Base-by-base conservation (phyloP, 352 stramenopile genomes). In the Phytophthora parvispora region DNA sequence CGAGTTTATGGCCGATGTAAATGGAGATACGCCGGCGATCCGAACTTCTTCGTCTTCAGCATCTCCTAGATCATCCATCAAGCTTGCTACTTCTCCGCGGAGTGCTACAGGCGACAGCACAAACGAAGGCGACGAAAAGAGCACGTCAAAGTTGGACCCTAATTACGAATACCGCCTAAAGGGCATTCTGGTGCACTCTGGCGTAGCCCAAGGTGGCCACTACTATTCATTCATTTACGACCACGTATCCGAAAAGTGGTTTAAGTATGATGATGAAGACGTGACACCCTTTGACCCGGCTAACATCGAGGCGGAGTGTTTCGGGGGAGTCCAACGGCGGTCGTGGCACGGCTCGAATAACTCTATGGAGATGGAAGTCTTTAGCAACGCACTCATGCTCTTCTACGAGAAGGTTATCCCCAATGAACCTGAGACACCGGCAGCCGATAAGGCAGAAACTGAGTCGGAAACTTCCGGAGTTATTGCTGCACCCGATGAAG, bases 191-290 rank as follows among this genome's bases (percentile, higher is more conserved):
- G 97, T 99, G 34, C 98, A 99, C 74, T 98, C 97, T 52, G 98
- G 98, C 49, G 96, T 99, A 38, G 98, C 98, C 13, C 97, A 99
- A 87, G 98, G 98, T 29, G 98, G 98, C 0, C 98, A 99, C 74
- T 99, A 99, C 81, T 99, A 99, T 80, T 97, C 90, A 24, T 96
- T 97, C 59, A 97, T 97, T 62, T 95, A 89, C 56, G 89, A 97
- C 58, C 85, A 95, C 51, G 77, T 91, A 42, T 91, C 80, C n/a
- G 86, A 97, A 60, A 98, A 99, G 64, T 99, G 98, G 98, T 99
- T 99, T 71, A 97, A 98, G 65, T 99, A 99, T 78, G 98, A 99
- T 69, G 98, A 99, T 67, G 98, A 99, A 78, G 97, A 99, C 75
- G 98, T 99, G 20, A 99, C 92, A 54, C 93, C 95, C 1, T 99